Base-by-base conservation (phyloP, 78 protist genomes). In the Guillardia theta region DNA sequence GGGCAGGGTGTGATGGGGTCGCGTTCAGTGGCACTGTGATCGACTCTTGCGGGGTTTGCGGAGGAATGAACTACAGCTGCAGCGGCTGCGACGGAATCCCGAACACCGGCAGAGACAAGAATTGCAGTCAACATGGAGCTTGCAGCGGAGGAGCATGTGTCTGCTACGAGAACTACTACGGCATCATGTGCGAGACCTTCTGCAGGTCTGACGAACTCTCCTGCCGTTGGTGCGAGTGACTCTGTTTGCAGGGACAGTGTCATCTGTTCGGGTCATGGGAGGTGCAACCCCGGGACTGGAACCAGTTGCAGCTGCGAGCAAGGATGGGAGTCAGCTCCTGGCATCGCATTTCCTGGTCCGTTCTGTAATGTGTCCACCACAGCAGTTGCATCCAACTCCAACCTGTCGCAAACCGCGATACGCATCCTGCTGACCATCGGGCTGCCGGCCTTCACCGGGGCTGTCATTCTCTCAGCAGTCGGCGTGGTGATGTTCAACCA, bases 11-110 rank as follows among this genome's bases (percentile, higher is more conserved):
- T 24, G 83, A 70, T 24, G 41, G 41, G 33, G 21, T 4, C 27
- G 46, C 83, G 9, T 12, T 70, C n/a, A 70, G 83, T 24, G 83
- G 83, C 9, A 24, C 15, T 15, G 41, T 33, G 21, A 70, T 70
- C 21, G 83, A 70, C 41, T 36, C 27, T 12, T 70, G 83, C 6
- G 22, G 9, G 33, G 83, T 70, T 4, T 70, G 83, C 22, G 41
- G 45, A 4, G 45, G 41, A 4, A 24, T 10, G 46, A 70, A 70
- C 41, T 24, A 1, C 41, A 70, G 46, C 27, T 70, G 83, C 83
- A 70, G 83, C 83, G 83, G 83, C 83, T 70, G 83, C 41, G 22
- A 70, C 83, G 83, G 83, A 36, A 70, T 70, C 41, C 83, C 83
- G 45, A 70, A 70, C 41, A 33, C 83, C 0, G 83, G 83, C 41